Evolutionary conservation across 2,329 filamentous ascomycete species (phyloP), one percentile per base, ranked within the genome.

Genomic region (Calycina marina): DNA sequence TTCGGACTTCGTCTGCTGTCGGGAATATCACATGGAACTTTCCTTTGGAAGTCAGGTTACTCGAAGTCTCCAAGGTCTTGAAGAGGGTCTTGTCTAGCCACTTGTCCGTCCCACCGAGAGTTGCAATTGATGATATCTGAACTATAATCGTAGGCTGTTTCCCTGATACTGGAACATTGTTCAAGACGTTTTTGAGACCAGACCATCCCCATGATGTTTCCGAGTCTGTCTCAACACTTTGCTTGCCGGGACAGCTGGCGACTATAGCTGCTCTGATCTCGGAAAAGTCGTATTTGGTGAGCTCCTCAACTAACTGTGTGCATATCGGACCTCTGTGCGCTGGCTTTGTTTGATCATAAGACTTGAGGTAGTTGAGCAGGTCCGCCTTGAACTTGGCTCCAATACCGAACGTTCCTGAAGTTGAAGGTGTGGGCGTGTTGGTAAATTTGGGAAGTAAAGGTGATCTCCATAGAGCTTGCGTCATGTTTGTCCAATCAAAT

Each of bases 401-500:
- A 31, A 64, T 72, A 0, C 80, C 80, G 2, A 52, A 36, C 4
- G 41, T 44, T 4, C 47, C 36, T 6, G 38, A 24, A 12, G 44
- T 39, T 4, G 37, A 4, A 5, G 32, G 4, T 6, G 17, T n/a
- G 14, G 30, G 4, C 3, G 15, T 25, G 1, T 10, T 11, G 10
- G 20, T 16, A n/a, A 39, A 26, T 16, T 36, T 18, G 1, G 79
- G 74, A 1, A 93, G 67, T 2, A 69, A 50, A 1, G 82, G 82
- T 0, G 82, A 88, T 30, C 59, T 63, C 85, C 85, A 93, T 4
- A 81, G 69, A 1, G 72, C 83, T 52, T 93, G 84, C 1, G 76
- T 80, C 79, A 93, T 81, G 44, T 90, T 90, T 2, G 63, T 68
- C 85, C 85, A 93, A 52, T 93, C 85, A 34, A 76, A 73, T 4